Evolutionary conservation across 2,329 filamentous ascomycete species (phyloP).

Genomic region (Arthrobotrys sinensis): DNA sequence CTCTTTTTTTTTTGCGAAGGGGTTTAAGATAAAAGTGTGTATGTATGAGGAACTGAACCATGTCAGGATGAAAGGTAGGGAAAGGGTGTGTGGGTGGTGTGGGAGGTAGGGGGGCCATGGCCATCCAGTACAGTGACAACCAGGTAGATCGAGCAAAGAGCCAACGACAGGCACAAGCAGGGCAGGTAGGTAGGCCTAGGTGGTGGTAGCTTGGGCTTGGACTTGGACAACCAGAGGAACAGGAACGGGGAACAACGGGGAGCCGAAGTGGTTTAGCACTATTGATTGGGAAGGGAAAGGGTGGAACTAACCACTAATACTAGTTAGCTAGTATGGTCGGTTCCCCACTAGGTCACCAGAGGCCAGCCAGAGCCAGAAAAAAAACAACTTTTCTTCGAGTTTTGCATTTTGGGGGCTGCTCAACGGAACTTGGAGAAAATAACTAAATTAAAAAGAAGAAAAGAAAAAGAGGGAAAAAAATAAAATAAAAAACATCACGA

Average conservation of each 20-base stretch:
- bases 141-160: constrained; percentile 50
- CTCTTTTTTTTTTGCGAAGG: constrained; percentile 35
- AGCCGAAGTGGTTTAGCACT: constrained; percentile 55
- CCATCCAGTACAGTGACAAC: constrained; percentile 25
- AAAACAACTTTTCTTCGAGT: constrained; percentile 40
- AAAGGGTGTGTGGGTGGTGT: constrained; percentile 34
- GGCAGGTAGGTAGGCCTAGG: constrained; percentile 8
- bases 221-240: constrained; percentile 36
- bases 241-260: constrained; percentile 37
- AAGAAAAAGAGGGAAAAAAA: constrained; percentile 26
- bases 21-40: constrained; percentile 48
- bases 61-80: constrained; percentile 46
- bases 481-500: constrained; percentile 42
- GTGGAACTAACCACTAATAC: constrained; percentile 53
- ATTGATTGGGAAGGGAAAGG: constrained; percentile 50
- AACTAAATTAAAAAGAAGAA: constrained; percentile 47
- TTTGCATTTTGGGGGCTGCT: constrained; percentile 56
- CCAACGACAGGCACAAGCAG: constrained; percentile 50
- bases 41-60: constrained; percentile 56
- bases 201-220: constrained; percentile 22
- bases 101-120: constrained; percentile 38
- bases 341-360: constrained; percentile 52
- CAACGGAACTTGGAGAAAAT: constrained; percentile 51
- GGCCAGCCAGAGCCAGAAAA: constrained; percentile 38
- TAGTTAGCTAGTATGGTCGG: constrained; percentile 36